phyloP scores from a whole-genome alignment of 306 rosid genomes.

The Echinosophora koreensis region DNA sequence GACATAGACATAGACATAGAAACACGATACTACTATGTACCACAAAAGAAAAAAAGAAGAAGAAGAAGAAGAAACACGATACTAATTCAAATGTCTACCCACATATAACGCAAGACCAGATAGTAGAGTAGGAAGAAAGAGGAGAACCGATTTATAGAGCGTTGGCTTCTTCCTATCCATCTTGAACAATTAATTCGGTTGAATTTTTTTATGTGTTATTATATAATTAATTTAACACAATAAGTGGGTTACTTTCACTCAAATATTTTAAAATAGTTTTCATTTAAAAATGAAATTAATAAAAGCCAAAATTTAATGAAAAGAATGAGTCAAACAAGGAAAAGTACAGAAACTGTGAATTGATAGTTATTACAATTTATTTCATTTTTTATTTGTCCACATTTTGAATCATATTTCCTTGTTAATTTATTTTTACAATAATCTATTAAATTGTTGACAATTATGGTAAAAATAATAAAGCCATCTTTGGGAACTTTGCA shows the following conservation, averaged over 20 bases:
- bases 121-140: background rate
- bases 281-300: background rate
- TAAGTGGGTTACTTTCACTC: background rate
- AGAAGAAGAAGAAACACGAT: no score
- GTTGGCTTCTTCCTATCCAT: constrained; percentile 5
- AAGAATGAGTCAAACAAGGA: constrained; percentile 16
- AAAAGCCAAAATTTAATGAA: background rate
- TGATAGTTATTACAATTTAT: constrained; percentile 2
- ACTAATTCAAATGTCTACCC: background rate
- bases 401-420: background rate
- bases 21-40: no score
- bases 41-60: no score
- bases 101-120: background rate
- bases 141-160: background rate
- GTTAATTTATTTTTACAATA: no score
- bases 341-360: background rate
- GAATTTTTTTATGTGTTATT: background rate
- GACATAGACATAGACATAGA: constrained; percentile 9
- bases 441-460: background rate
- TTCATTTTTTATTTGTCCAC: background rate
- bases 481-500: background rate
- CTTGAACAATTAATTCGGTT: constrained; percentile 28
- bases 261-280: background rate
- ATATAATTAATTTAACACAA: background rate
- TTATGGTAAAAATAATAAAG: background rate